These are phyloP conservation scores for Purpureocillium takamizusanense DNA, from an alignment of 2,329 filamentous ascomycete genomes.

Conservation along the genomic window DNA sequence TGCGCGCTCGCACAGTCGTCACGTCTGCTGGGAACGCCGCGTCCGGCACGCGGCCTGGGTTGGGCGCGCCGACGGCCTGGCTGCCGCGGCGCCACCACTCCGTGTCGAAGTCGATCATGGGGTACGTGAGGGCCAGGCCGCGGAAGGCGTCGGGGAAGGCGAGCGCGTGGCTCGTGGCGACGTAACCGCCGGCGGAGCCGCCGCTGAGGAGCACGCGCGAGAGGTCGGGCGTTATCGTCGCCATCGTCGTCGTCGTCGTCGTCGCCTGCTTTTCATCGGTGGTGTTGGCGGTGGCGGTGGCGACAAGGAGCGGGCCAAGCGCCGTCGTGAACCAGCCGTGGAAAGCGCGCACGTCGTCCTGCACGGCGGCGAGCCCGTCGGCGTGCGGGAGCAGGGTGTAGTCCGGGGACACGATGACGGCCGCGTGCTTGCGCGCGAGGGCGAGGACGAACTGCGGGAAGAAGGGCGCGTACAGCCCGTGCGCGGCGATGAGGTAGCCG, in stretches of 20 bases:
- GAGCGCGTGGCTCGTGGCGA: conserved; percentile 4
- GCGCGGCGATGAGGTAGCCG: conserved; percentile 13
- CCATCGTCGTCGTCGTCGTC: too few species aligned
- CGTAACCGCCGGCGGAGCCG: conserved; percentile 8
- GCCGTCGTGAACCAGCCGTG: conserved; percentile 6
- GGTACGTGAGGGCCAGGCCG: conserved; percentile 5
- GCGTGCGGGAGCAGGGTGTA: conserved; percentile 14
- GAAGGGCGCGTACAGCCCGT: conserved; percentile 13
- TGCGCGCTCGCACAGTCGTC: too few species aligned
- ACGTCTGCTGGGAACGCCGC: not conserved
- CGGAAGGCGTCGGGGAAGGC: conserved; percentile 5
- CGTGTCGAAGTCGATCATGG: conserved; percentile 6
- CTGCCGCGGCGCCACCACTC: not conserved
- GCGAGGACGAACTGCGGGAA: conserved; percentile 13
- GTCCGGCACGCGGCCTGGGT: not conserved
- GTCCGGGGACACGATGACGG: conserved; percentile 16
- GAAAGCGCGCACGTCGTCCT: conserved; percentile 16
- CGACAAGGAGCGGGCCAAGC: not conserved
- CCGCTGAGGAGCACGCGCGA: not conserved
- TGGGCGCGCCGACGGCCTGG: not conserved
- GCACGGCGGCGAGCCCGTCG: conserved; percentile 14
- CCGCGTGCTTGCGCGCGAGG: conserved; percentile 13
- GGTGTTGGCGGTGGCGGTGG: too few species aligned
- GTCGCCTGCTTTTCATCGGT: too few species aligned
- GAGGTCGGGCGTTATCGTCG: conserved; percentile 1